Base-by-base conservation (phyloP, 2,329 filamentous ascomycete genomes). In the Hymenoscyphus salicellus region DNA sequence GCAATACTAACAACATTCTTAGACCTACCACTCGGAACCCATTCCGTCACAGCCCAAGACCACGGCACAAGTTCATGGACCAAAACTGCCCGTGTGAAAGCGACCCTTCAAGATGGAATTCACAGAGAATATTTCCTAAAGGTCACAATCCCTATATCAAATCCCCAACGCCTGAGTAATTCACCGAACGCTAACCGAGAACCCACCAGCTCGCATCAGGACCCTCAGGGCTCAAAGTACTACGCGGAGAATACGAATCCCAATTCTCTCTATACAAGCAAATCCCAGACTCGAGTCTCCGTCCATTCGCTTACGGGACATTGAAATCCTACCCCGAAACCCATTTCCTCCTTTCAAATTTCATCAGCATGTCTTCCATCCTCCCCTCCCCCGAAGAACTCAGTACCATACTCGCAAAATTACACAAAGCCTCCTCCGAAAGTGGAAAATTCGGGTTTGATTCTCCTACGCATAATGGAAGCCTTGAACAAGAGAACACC, bases 361-460 rank as follows among this genome's bases (percentile, higher is more conserved):
- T 38, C 36, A 2, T 38, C 8, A 16, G 3, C 16, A 38, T 16
- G 16, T 38, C 36, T 7, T 38, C 36, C n/a, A n/a, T n/a, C 36
- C 36, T 10, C 16, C 36, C 36, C 36, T 10, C 8, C 16, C 36
- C 36, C 2, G 55, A 65, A 2, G 17, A 61, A 3, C 59, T 26
- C 10, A 60, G 75, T 1, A 71, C 74, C 55, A 62, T 72, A 5
- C 33, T 76, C 75, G 46, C 16, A 62, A n/a, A 63, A 63, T 20
- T 41, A 3, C 56, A 58, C 36, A 2, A 7, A 5, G 20, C 56
- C 5, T 5, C 30, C 7, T 63, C 66, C 57, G 63, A 3, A 70
- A 72, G 1, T 70, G 75, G 75, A 3, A 75, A 75, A 58, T 78
- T 75, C 66, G 76, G 76, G 1, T 78, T 78, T 60, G 72, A 75